Conservation (phyloP, 257 asterid species). For the Anisodus acutangulus region DNA sequence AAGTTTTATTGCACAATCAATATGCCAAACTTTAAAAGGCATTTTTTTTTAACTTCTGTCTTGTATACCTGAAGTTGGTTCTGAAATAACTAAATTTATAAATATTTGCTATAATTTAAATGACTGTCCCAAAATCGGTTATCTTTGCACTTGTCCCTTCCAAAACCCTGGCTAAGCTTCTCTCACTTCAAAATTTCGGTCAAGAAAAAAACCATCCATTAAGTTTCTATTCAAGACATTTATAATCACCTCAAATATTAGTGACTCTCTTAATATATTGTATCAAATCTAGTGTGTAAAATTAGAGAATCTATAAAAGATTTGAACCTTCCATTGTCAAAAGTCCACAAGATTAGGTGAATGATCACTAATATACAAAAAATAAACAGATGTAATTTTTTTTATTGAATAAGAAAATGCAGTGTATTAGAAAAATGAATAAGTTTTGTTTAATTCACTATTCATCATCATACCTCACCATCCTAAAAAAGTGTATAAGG, state of each 20-base stretch:
- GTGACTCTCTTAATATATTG: background rate
- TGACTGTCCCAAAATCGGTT: too few species aligned
- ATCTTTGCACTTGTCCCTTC: too few species aligned
- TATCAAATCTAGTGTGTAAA: background rate
- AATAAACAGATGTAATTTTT: background rate
- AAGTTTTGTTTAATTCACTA: background rate
- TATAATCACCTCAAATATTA: background rate
- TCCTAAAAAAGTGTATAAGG: background rate
- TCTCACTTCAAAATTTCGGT: too few species aligned
- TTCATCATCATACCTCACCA: background rate
- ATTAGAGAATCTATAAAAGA: background rate
- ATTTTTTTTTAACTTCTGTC: too few species aligned
- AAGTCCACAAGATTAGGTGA: slow-evolving; percentile 22
- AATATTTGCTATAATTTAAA: too few species aligned
- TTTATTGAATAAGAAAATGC: background rate
- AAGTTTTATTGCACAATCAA: too few species aligned
- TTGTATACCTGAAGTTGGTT: too few species aligned
- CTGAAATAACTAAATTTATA: too few species aligned
- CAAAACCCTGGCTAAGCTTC: too few species aligned
- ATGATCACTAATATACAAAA: background rate
- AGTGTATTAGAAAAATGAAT: background rate
- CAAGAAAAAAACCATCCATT: too few species aligned
- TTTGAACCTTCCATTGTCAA: background rate
- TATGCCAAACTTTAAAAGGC: too few species aligned
- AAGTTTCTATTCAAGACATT: background rate